These are phyloP conservation scores for Gossypium anomalum DNA, from an alignment of 345 rosid species.

Conservation along the genomic window DNA sequence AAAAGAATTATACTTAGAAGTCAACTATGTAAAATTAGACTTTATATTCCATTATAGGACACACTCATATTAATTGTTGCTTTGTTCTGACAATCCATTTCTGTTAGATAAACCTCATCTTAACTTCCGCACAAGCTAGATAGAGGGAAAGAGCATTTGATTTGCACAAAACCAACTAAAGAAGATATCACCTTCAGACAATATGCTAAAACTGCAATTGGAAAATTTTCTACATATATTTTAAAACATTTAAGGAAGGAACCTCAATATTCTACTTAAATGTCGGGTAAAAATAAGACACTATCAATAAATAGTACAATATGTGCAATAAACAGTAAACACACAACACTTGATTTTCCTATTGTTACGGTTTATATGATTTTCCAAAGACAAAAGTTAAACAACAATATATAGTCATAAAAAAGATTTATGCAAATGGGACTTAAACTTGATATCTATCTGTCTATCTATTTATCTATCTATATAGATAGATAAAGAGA, in stretches of 20 bases:
- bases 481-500: too few relatives aligned
- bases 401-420: neutral
- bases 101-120: neutral
- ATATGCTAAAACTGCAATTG: neutral
- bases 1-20: neutral
- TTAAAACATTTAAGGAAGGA: conserved; percentile 3
- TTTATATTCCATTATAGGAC: neutral
- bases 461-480: too few relatives aligned
- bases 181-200: neutral
- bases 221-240: neutral
- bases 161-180: neutral
- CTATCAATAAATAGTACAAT: neutral
- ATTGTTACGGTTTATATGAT: neutral
- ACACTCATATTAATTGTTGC: neutral
- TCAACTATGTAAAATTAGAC: neutral
- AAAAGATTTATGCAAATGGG: neutral
- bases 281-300: neutral
- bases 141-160: neutral
- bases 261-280: neutral
- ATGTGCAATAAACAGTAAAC: neutral
- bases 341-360: neutral
- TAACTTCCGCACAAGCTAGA: neutral
- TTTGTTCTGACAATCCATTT: neutral
- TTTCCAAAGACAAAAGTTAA: neutral
- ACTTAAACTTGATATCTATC: neutral